Conservation (phyloP, 2,329 filamentous ascomycete species). For the Diaporthe ampelina region DNA sequence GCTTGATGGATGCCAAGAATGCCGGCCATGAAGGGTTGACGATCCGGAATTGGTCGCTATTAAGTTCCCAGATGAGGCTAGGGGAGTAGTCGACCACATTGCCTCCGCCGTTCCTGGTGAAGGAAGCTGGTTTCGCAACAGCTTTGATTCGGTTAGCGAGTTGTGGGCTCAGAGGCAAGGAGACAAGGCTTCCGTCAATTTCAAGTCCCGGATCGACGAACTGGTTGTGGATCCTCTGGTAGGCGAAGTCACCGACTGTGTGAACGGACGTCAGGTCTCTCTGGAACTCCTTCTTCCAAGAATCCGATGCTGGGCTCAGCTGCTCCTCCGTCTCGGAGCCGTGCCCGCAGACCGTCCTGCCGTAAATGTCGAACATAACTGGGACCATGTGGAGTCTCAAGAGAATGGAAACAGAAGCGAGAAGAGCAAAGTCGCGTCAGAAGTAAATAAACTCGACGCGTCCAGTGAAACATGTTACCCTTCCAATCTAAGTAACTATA, state of each 20-base stretch:
- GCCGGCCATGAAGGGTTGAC: slow-evolving; percentile 23
- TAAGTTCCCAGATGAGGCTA: background rate
- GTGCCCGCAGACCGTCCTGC: background rate
- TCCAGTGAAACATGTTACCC: background rate
- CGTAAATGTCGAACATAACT: background rate
- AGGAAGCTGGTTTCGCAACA: slow-evolving; percentile 48
- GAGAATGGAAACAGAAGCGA: background rate
- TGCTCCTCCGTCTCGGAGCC: background rate
- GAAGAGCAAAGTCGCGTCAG: background rate
- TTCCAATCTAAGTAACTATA: background rate
- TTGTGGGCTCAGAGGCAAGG: slow-evolving; percentile 46
- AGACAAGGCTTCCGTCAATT: slow-evolving; percentile 44
- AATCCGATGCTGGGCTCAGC: background rate
- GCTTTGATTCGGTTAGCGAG: slow-evolving; percentile 47
- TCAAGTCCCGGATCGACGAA: slow-evolving; percentile 47
- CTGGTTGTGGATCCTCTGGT: background rate
- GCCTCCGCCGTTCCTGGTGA: slow-evolving; percentile 49
- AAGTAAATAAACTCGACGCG: background rate
- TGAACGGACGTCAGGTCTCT: background rate
- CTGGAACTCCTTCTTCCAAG: slow-evolving; percentile 19
- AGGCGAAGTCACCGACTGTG: background rate
- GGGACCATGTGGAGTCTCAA: background rate
- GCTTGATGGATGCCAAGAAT: slow-evolving; percentile 44
- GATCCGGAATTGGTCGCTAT: background rate
- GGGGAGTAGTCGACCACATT: slow-evolving; percentile 44